Evolutionary conservation across 2,329 filamentous ascomycete species (phyloP), one percentile per base, ranked within the genome.

Genomic region (Nakataea oryzae): DNA sequence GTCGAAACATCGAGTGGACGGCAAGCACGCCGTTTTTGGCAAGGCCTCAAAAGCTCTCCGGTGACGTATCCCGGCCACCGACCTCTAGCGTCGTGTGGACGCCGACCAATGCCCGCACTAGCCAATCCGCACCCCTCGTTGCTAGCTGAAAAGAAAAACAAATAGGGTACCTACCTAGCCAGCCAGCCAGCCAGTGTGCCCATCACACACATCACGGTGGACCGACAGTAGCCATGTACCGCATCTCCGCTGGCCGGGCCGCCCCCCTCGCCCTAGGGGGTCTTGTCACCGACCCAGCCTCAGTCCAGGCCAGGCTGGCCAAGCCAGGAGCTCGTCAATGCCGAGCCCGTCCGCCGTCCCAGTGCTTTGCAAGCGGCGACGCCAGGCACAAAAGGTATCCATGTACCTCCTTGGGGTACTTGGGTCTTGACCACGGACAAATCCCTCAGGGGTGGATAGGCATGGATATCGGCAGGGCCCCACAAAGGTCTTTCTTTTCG

Each of bases 1-100:
- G 70, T 70, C 71, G 70, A 76, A 75, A 76, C 72, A 70, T 69
- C 65, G 65, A 68, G 66, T 64, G 64, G 66, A 63, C 68, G 67
- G 66, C 66, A 67, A 63, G 61, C 64, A 65, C 66, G 68, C 66
- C 60, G 66, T 65, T 66, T 50, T 65, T 62, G 62, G 64, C 60
- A 66, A 63, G 61, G 62, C 61, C 59, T 64, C 54, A 66, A 58
- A 63, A 59, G 61, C 41, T 28, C 62, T 47, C 62, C 59, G 32
- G 62, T 62, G 59, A 56, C 63, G 58, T 54, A 54, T 61, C 62
- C 58, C 21, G 41, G 41, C 21, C 7, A 24, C 21, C 8, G 41
- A 50, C 41, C 41, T n/a, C 21, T 50, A 50, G 41, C 41, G 41
- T 8, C 41, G 21, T 50, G 21, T 50, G 41, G 41, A n/a, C 21